Evolutionary conservation across 2,329 filamentous ascomycete genomes (phyloP).

Genomic region (Hypoxylon sp.): DNA sequence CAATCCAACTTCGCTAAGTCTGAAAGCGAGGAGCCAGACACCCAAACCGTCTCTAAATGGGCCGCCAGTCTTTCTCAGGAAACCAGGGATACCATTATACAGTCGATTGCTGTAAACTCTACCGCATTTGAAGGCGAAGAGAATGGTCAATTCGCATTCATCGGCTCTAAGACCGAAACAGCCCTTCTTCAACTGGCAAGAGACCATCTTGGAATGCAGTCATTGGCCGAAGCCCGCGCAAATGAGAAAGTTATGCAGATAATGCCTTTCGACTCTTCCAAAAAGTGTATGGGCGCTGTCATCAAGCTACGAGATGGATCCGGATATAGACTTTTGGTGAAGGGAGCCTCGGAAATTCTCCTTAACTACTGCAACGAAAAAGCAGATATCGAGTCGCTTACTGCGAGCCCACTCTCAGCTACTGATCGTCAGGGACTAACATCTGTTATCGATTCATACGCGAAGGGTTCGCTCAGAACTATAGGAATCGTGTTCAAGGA

Average conservation of each 20-base stretch:
- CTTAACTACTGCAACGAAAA: slow-evolving; percentile 53
- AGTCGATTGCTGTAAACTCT: slow-evolving; percentile 64
- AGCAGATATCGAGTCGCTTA: slow-evolving; percentile 47
- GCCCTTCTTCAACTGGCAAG: slow-evolving; percentile 60
- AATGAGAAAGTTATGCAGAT: slow-evolving; percentile 59
- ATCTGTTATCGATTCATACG: slow-evolving; percentile 67
- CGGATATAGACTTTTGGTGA: slow-evolving; percentile 60
- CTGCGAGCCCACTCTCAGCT: slow-evolving; percentile 60
- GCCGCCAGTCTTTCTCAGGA: slow-evolving; percentile 41
- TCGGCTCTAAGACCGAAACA: slow-evolving; percentile 66
- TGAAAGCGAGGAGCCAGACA: slow-evolving; percentile 34
- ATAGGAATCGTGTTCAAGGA: slow-evolving; percentile 79
- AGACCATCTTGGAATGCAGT: slow-evolving; percentile 59
- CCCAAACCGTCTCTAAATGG: slow-evolving; percentile 44
- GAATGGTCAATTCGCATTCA: slow-evolving; percentile 54
- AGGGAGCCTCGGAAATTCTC: slow-evolving; percentile 66
- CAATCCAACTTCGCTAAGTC: slow-evolving; percentile 45
- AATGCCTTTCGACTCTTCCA: slow-evolving; percentile 63
- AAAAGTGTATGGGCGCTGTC: slow-evolving; percentile 66
- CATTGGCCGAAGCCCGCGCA: slow-evolving; percentile 55
- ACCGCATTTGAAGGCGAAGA: slow-evolving; percentile 64
- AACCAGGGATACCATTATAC: slow-evolving; percentile 49
- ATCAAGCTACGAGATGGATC: slow-evolving; percentile 55
- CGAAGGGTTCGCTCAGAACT: slow-evolving; percentile 74
- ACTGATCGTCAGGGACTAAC: slow-evolving; percentile 64